Conservation (phyloP, 73 alveolate genomes). For the Uronychia setigera region DNA sequence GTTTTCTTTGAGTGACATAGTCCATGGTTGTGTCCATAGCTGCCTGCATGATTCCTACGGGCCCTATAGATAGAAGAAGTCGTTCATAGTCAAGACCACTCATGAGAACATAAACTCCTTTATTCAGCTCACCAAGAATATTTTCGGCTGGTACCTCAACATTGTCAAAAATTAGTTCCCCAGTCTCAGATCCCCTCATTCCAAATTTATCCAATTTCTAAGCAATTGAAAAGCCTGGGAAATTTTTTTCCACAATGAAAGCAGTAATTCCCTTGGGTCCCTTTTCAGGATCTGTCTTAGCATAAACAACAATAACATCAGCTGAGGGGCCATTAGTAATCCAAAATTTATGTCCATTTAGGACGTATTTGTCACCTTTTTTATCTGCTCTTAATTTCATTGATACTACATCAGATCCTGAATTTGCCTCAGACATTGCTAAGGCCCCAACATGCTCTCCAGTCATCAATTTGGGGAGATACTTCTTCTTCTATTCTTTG, state of each 20-base stretch:
- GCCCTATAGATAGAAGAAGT: slow-evolving; percentile 92
- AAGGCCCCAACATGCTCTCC: slow-evolving; percentile 93
- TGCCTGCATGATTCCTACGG: slow-evolving; percentile 92
- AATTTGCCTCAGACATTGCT: slow-evolving; percentile 92
- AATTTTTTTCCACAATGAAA: slow-evolving; percentile 82
- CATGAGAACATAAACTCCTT: slow-evolving; percentile 93
- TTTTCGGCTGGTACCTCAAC: slow-evolving; percentile 89
- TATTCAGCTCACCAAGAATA: slow-evolving; percentile 69
- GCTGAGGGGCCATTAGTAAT: slow-evolving; percentile 96
- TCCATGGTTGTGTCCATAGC: slow-evolving; percentile 81
- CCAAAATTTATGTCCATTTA: slow-evolving; percentile 94
- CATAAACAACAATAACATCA: slow-evolving; percentile 88
- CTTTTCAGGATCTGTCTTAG: slow-evolving; percentile 87
- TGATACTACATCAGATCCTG: slow-evolving; percentile 92
- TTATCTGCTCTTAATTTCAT: slow-evolving; percentile 85
- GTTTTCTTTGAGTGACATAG: slow-evolving; percentile 73
- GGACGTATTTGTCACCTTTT: slow-evolving; percentile 78
- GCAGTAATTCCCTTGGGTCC: slow-evolving; percentile 88
- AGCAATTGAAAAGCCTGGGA: slow-evolving; percentile 84
- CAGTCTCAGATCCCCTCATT: slow-evolving; percentile 93
- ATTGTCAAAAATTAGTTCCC: slow-evolving; percentile 87
- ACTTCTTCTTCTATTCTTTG: slow-evolving; percentile 79
- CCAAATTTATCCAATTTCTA: slow-evolving; percentile 90
- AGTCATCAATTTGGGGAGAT: slow-evolving; percentile 80
- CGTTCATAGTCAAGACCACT: slow-evolving; percentile 92